Evolutionary conservation across 306 rosid genomes (phyloP).

Genomic region (Adenanthera pavonina): DNA sequence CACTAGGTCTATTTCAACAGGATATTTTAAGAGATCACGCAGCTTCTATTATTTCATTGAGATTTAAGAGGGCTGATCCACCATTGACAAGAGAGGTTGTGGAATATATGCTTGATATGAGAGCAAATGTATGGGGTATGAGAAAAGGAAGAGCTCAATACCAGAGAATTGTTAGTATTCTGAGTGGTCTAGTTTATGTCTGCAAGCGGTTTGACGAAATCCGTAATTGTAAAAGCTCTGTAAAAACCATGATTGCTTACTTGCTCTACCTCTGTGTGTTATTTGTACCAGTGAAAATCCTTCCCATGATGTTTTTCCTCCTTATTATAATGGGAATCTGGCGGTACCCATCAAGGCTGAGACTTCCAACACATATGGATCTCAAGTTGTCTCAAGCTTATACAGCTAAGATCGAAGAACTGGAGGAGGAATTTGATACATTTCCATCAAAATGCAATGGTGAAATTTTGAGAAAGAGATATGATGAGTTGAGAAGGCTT

Average conservation of each 20-base stretch:
- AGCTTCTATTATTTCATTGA: slow-evolving; percentile 29
- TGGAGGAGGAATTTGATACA: slow-evolving; percentile 55
- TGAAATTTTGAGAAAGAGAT: slow-evolving; percentile 38
- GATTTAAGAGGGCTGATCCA: slow-evolving; percentile 46
- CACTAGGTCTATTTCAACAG: slow-evolving; percentile 47
- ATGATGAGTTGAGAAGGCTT: slow-evolving; percentile 50
- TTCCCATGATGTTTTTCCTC: slow-evolving; percentile 25
- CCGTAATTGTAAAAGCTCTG: slow-evolving; percentile 41
- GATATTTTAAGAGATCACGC: slow-evolving; percentile 54
- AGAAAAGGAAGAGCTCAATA: slow-evolving; percentile 53
- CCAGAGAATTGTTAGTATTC: slow-evolving; percentile 37
- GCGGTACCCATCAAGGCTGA: slow-evolving; percentile 43
- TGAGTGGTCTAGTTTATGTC: slow-evolving; percentile 12
- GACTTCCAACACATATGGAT: slow-evolving; percentile 58
- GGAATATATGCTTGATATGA: slow-evolving; percentile 48
- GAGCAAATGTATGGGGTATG: slow-evolving; percentile 56
- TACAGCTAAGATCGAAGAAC: slow-evolving; percentile 43
- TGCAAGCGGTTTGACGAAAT: slow-evolving; percentile 38
- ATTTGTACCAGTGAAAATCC: slow-evolving; percentile 32
- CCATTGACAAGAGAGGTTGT: slow-evolving; percentile 55
- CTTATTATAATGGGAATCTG: slow-evolving; percentile 30
- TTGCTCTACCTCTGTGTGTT: slow-evolving; percentile 23
- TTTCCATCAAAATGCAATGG: slow-evolving; percentile 31
- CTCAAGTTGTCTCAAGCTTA: slow-evolving; percentile 44
- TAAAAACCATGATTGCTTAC: slow-evolving; percentile 12